Evolutionary conservation across 371 early-diverging fungal genomes (phyloP), one percentile per base, ranked within the genome.

Genomic region (Lichtheimia corymbifera): DNA sequence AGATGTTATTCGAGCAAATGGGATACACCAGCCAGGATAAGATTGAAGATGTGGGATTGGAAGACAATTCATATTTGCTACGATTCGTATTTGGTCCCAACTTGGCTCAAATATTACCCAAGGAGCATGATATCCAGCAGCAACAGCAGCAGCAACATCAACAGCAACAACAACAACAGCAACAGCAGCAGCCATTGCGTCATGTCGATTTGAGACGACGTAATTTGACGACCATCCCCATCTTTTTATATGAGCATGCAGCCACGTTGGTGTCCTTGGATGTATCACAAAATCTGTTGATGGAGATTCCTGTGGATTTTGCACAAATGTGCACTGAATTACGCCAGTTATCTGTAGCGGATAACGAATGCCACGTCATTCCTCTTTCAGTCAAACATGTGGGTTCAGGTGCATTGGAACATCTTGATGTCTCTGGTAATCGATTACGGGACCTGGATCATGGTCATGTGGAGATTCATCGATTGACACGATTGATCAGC

Each of bases 61-160:
- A 94, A 61, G 94, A 95, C 64, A 91, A 93, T 67, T 88, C 91
- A 22, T 93, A 93, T 54, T 65, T 93, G 18, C 86, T 87, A 66
- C 86, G 91, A 20, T 93, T 93, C 63, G 83, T 83, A 1, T 88
- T 94, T 70, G 80, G 85, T 22, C 87, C 87, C 61, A 87, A 83
- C 7, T 76, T 82, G 7, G 74, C 85, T 0, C 87, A 85, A 4
- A 66, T 53, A 5, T 9, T 72, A 35, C 53, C 28, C 30, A 81
- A 83, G 56, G 73, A 76, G 41, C 28, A 58, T 1, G 66, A 62
- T 27, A 13, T 62, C 14, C 24, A 4, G 5, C 35, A 0, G 9
- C 35, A 35, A 2, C 35, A 35, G 2, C 35, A 35, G 2, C 35
- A 35, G 9, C 35, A 35, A 35, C 6, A n/a, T n/a, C n/a, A 35